Evolutionary conservation across 257 asterid species (phyloP).

Genomic region (Jacaranda copaia): DNA sequence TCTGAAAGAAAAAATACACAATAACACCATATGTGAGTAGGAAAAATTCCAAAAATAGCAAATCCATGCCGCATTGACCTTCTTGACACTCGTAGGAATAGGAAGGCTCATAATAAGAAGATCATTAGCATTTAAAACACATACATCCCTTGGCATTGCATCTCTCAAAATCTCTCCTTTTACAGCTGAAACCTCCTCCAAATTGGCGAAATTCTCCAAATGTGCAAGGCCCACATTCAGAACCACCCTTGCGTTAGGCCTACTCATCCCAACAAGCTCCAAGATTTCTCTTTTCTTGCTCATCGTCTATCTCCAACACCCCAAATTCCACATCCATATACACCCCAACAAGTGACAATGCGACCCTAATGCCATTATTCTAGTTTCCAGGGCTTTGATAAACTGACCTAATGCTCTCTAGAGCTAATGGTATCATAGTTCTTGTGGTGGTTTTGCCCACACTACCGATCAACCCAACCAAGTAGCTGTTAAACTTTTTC

Average conservation of each 20-base stretch:
- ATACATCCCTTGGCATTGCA: constrained; percentile 42
- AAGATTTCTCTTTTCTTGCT: constrained; percentile 45
- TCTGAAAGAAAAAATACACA: neutral
- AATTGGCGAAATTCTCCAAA: constrained; percentile 43
- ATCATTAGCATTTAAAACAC: constrained; percentile 52
- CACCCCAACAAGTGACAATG: constrained; percentile 45
- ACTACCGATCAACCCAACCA: constrained; percentile 48
- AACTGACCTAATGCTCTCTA: constrained; percentile 37
- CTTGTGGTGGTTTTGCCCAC: constrained; percentile 48
- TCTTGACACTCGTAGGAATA: constrained; percentile 40
- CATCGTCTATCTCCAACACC: constrained; percentile 50
- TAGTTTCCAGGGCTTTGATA: constrained; percentile 43
- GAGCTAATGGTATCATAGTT: constrained; percentile 39
- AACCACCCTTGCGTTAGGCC: constrained; percentile 45
- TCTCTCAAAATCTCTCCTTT: constrained; percentile 51
- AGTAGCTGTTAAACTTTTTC: constrained; percentile 37
- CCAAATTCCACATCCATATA: constrained; percentile 39
- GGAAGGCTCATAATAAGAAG: constrained; percentile 45
- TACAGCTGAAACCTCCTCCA: constrained; percentile 42
- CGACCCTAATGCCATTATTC: constrained; percentile 44
- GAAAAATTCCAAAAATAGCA: neutral
- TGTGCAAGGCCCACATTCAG: constrained; percentile 48
- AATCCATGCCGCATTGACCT: constrained; percentile 23
- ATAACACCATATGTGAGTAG: neutral
- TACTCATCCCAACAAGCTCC: constrained; percentile 42